Conservation (phyloP, 257 asterid species). For the Salvia rosmarinus region DNA sequence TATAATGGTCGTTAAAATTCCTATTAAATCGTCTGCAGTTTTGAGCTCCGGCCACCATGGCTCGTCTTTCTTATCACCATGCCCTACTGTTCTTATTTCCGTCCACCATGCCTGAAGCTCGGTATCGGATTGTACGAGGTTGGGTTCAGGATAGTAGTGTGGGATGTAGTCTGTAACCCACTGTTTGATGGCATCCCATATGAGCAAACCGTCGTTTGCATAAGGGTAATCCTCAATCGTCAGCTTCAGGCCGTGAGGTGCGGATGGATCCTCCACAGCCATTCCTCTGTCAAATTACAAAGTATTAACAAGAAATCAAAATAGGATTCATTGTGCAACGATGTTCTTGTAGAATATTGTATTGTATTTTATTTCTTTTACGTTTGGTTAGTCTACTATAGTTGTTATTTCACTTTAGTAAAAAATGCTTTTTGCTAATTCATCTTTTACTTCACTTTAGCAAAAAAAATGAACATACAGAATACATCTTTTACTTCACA, state of each 20-base stretch:
- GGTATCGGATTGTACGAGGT: constrained; percentile 43
- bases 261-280: constrained; percentile 73
- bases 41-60: constrained; percentile 78
- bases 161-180: constrained; percentile 72
- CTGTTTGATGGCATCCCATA: constrained; percentile 71
- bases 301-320: too few relatives aligned
- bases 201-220: constrained; percentile 70
- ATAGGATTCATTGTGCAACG: too few relatives aligned
- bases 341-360: too few relatives aligned
- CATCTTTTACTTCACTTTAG: too few relatives aligned
- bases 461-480: too few relatives aligned
- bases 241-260: constrained; percentile 71
- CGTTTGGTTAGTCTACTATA: too few relatives aligned
- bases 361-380: too few relatives aligned
- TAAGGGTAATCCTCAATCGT: constrained; percentile 79
- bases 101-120: constrained; percentile 90
- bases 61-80: constrained; percentile 71
- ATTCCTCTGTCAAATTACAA: constrained; percentile 52
- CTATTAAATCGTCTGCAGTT: constrained; percentile 49
- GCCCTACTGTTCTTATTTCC: constrained; percentile 65
- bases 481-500: too few relatives aligned
- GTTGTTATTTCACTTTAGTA: too few relatives aligned
- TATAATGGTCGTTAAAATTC: constrained; percentile 59
- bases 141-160: constrained; percentile 50
- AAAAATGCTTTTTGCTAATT: too few relatives aligned